A percentile compares a stretch with the other conserved stretches of the same genome.
These are phyloP conservation scores for Mycosphaerella sp. DNA, from an alignment of 2,329 filamentous ascomycete genomes.

Conservation along the genomic window DNA sequence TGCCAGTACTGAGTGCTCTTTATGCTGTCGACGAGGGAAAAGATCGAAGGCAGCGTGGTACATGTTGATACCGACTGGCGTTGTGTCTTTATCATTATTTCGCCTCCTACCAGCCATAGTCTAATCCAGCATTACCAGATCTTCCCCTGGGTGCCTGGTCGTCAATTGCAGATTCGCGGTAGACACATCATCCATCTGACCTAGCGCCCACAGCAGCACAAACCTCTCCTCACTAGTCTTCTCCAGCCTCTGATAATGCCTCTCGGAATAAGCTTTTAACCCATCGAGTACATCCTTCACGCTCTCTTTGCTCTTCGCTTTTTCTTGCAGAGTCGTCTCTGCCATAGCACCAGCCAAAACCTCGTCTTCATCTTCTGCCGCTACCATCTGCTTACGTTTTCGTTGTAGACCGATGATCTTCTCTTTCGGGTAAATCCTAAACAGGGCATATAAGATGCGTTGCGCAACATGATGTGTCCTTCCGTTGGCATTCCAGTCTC, in stretches of 20 bases:
- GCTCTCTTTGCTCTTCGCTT: conserved; percentile 50
- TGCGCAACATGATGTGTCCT: conserved; percentile 80
- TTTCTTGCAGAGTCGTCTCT: conserved; percentile 29
- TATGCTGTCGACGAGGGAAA: no score
- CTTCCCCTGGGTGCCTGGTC: conserved; percentile 14
- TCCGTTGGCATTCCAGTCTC: conserved; percentile 98
- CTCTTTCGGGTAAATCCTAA: conserved; percentile 72
- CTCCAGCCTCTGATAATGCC: conserved; percentile 84
- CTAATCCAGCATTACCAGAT: conserved; percentile 18
- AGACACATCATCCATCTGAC: conserved; percentile 75
- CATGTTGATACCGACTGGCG: no score
- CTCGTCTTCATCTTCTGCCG: not conserved
- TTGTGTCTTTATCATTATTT: no score
- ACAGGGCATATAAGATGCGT: conserved; percentile 70
- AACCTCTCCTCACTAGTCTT: conserved; percentile 92
- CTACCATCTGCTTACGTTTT: conserved; percentile 22
- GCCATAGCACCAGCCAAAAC: conserved; percentile 27
- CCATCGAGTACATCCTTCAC: conserved; percentile 80
- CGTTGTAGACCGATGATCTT: conserved; percentile 53
- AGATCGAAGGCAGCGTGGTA: no score
- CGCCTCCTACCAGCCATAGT: not conserved
- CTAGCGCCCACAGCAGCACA: conserved; percentile 83
- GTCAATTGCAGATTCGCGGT: conserved; percentile 10
- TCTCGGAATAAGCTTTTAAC: conserved; percentile 83
- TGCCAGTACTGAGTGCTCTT: no score